phyloP scores from a whole-genome alignment of 306 rosid genomes.

The Potentilla sterilis region DNA sequence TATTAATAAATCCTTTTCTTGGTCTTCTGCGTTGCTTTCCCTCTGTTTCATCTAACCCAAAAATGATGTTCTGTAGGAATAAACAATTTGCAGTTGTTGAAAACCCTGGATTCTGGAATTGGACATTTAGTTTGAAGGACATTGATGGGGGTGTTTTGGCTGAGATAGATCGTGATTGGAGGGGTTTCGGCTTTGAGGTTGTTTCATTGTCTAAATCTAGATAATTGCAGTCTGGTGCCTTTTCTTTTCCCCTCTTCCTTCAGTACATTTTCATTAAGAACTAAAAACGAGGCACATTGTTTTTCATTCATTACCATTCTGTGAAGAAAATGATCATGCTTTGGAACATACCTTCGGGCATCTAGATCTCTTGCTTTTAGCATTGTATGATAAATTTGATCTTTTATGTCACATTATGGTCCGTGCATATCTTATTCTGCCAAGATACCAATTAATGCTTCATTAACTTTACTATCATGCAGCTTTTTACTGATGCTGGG shows the following conservation, averaged over 20 bases:
- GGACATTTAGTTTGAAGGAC: conserved; percentile 94
- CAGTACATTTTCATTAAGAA: background rate
- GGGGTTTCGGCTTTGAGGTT: conserved; percentile 99
- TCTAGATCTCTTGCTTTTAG: background rate
- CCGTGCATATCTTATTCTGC: background rate
- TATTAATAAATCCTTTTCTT: background rate
- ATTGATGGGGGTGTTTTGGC: conserved; percentile 75
- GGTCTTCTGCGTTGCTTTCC: background rate
- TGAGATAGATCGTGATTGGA: conserved; percentile 93
- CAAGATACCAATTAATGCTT: background rate
- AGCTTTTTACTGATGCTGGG: conserved; percentile 95
- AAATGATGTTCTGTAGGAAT: conserved; percentile 48
- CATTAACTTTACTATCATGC: conserved; percentile 25
- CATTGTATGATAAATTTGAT: background rate
- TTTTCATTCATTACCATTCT: background rate
- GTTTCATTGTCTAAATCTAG: conserved; percentile 7
- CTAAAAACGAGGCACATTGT: background rate
- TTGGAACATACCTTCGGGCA: background rate
- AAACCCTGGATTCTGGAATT: conserved; percentile 96
- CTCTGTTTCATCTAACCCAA: conserved; percentile 21
- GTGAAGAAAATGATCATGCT: conserved; percentile 2
- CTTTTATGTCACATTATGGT: background rate
- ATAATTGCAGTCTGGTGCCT: background rate
- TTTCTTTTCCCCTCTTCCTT: background rate
- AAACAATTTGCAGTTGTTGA: conserved; percentile 90